A percentile compares a stretch with the other conserved stretches of the same genome.
Evolutionary conservation across 352 stramenopile genomes (phyloP).

Genomic region (Phytopythium helicoides): DNA sequence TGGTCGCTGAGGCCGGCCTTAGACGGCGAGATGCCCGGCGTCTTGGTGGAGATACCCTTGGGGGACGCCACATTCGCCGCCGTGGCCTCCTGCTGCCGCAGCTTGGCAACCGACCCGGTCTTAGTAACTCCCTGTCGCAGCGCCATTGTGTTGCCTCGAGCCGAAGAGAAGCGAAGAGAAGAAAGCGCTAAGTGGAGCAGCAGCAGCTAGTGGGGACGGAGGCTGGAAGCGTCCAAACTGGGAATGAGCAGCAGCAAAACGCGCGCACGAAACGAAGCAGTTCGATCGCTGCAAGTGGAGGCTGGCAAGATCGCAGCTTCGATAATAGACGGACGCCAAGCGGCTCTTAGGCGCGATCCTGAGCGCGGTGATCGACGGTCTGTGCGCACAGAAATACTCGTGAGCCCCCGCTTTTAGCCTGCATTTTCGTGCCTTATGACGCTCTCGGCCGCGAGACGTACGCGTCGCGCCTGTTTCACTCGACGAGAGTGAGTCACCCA

Average conservation of each 20-base stretch:
- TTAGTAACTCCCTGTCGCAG: conserved; percentile 32
- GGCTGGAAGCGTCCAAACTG: conserved; percentile 4
- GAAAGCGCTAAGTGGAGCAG: neutral
- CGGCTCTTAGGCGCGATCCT: no score
- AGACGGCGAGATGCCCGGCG: conserved; percentile 34
- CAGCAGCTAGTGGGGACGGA: neutral
- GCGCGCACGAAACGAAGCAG: conserved; percentile 1
- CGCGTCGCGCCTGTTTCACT: no score
- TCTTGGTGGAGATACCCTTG: conserved; percentile 81
- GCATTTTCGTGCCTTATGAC: no score
- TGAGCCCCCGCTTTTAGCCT: no score
- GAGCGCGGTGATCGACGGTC: no score
- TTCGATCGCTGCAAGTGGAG: no score
- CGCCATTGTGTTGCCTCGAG: conserved; percentile 39
- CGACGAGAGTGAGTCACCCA: no score
- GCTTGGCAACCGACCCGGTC: conserved; percentile 47
- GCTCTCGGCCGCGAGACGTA: no score
- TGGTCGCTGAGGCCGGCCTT: conserved; percentile 42
- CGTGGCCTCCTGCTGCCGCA: conserved; percentile 57
- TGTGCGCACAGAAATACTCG: no score
- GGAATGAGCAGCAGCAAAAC: neutral
- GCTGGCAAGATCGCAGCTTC: no score
- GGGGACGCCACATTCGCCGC: conserved; percentile 73
- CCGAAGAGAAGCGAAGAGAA: conserved; percentile 2
- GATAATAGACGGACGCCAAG: no score